Evolutionary conservation across 2,329 filamentous ascomycete species (phyloP), one percentile per base, ranked within the genome.

Genomic region (Botrytis fabae): DNA sequence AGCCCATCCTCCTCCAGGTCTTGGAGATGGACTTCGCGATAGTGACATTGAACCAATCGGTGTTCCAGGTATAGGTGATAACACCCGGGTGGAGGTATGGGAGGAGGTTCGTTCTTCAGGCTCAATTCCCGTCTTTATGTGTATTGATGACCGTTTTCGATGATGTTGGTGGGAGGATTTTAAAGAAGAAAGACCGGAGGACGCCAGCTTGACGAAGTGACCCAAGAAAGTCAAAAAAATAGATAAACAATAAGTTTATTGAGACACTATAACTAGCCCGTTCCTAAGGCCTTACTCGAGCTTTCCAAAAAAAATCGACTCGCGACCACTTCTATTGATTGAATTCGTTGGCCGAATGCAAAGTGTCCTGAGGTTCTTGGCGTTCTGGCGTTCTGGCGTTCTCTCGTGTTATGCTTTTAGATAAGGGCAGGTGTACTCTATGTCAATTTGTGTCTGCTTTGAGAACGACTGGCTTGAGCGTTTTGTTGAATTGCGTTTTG

Each of bases 11-110:
- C 93, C 94, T 79, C 92, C 92, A 75, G 90, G 92, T 75, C 90
- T 88, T 75, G 95, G 95, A 72, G 94, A 97, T 69, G 95, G 93
- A 80, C 93, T 97, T 83, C 94, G 90, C 77, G 94, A 96, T 75
- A 95, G 85, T 77, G 93, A 93, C 95, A 97, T 97, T 79, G 85
- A 83, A 77, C 83, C 80, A 78, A 84, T 85, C 61, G 89, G 86
- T 69, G 86, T 90, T 80, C 88, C 80, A 73, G 80, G 80, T 66
- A 81, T 80, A 20, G 79, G 76, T 71, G 79, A 75, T 25, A 81
- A 76, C 46, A 73, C 75, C 70, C 62, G 61, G 40, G 57, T 71
- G 7, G 70, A 57, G n/a, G 70, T 48, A 28, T 76, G 74, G 46
- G 73, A 71, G 40, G 65, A 65, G 60, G 70, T 74, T 60, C 74